These are phyloP conservation scores for Stipa capillata DNA, from an alignment of 176 grass and related monocot species.

Conservation along the genomic window DNA sequence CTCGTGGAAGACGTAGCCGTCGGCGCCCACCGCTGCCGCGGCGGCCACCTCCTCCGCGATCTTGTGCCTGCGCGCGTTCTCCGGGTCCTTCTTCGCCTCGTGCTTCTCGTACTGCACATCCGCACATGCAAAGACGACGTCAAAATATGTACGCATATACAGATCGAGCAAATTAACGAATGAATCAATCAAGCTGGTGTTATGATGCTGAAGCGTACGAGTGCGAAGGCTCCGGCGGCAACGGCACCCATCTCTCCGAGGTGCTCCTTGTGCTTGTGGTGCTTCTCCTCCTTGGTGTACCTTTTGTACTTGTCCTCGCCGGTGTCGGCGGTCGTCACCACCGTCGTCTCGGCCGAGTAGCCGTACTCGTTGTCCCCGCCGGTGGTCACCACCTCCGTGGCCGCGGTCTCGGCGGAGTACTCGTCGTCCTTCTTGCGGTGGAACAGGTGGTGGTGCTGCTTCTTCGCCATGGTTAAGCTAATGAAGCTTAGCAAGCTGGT, in stretches of 20 bases:
- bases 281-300: slow-evolving; percentile 72
- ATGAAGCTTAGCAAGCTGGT: too few species aligned
- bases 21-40: slow-evolving; percentile 47
- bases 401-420: too few species aligned
- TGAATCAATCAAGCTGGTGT: too few species aligned
- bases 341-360: slow-evolving; percentile 35
- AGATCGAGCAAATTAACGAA: too few species aligned
- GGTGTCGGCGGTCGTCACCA: slow-evolving; percentile 18
- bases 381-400: too few species aligned
- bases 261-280: slow-evolving; percentile 87
- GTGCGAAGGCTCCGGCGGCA: slow-evolving; percentile 59
- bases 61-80: slow-evolving; percentile 76
- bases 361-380: slow-evolving; percentile 14
- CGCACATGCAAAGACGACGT: too few species aligned
- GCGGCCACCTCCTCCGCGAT: slow-evolving; percentile 75
- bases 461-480: slow-evolving; percentile 34
- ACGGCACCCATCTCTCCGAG: slow-evolving; percentile 53
- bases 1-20: slow-evolving; percentile 79
- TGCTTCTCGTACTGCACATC: slow-evolving; percentile 70
- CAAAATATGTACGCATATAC: too few species aligned
- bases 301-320: slow-evolving; percentile 40
- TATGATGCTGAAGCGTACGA: slow-evolving; percentile 29
- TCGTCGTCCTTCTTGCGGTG: slow-evolving; percentile 59
- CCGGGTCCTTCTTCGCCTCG: slow-evolving; percentile 83
- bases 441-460: slow-evolving; percentile 51